Percentiles rank a stretch among this genome's conserved stretches.
Conservation (phyloP, 73 alveolate genomes). For the Tetrahymena elliotti region DNA sequence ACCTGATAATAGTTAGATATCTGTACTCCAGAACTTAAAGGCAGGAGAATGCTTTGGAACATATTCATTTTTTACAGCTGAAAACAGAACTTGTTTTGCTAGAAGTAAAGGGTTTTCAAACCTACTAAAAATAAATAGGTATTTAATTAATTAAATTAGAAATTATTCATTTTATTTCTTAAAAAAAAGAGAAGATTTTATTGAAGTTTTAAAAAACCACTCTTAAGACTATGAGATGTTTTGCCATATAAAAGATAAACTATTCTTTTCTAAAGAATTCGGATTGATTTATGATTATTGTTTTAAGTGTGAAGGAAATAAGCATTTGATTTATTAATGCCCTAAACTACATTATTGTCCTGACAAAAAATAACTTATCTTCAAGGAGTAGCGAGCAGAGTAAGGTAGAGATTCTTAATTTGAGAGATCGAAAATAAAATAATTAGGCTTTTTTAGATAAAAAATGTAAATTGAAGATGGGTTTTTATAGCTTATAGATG, state of each 20-base stretch:
- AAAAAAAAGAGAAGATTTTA: not conserved
- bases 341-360: not conserved
- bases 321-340: not conserved
- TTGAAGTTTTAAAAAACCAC: not conserved
- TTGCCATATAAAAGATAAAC: not conserved
- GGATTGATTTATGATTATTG: not conserved
- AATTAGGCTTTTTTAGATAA: not conserved
- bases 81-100: not conserved
- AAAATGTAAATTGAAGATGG: not conserved
- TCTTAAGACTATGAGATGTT: not conserved
- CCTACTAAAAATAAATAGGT: not conserved
- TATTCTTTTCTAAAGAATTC: not conserved
- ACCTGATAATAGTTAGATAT: not conserved
- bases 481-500: not conserved
- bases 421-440: not conserved
- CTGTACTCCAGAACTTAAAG: not conserved
- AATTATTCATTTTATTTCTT: not conserved
- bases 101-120: not conserved
- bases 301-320: not conserved
- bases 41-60: not conserved
- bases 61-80: not conserved
- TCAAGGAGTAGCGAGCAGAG: not conserved
- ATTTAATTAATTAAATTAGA: not conserved
- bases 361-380: not conserved
- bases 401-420: not conserved